Percentiles rank a stretch among this genome's conserved stretches.
These are phyloP conservation scores for Pestalotiopsis fici DNA, from an alignment of 2,329 filamentous ascomycete genomes.

Conservation along the genomic window DNA sequence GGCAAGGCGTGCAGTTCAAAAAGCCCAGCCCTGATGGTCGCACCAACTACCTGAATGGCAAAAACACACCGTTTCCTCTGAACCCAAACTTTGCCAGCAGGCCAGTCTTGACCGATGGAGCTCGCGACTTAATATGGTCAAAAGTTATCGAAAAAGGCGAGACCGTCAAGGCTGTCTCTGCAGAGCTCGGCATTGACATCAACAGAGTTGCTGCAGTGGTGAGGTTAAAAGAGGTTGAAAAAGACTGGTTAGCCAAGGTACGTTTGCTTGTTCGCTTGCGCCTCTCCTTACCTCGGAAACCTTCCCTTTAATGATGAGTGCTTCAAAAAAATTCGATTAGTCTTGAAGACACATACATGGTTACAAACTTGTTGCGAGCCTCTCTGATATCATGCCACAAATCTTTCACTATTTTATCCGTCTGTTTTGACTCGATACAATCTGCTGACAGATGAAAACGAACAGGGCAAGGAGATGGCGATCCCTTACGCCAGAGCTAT, in stretches of 20 bases:
- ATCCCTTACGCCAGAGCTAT: conserved; percentile 76
- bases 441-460: conserved; percentile 19
- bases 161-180: conserved; percentile 75
- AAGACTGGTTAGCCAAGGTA: conserved; percentile 74
- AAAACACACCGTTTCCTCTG: conserved; percentile 64
- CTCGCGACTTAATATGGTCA: conserved; percentile 73
- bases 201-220: conserved; percentile 84
- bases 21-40: not conserved
- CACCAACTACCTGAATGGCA: conserved; percentile 20
- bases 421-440: conserved; percentile 14
- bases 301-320: conserved; percentile 52
- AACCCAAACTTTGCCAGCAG: conserved; percentile 73
- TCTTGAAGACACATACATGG: conserved; percentile 97
- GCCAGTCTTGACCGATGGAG: conserved; percentile 70
- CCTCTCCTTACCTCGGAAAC: conserved; percentile 7
- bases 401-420: conserved; percentile 10
- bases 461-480: conserved; percentile 75
- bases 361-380: conserved; percentile 79
- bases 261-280: conserved; percentile 13
- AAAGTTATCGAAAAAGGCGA: conserved; percentile 66
- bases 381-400: conserved; percentile 59
- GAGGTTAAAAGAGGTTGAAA: conserved; percentile 83
- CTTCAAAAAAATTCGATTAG: conserved; percentile 87
- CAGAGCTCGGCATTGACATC: conserved; percentile 77
- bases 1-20: not conserved